Evolutionary conservation across 306 rosid genomes (phyloP).

Genomic region (Malus orientalis): DNA sequence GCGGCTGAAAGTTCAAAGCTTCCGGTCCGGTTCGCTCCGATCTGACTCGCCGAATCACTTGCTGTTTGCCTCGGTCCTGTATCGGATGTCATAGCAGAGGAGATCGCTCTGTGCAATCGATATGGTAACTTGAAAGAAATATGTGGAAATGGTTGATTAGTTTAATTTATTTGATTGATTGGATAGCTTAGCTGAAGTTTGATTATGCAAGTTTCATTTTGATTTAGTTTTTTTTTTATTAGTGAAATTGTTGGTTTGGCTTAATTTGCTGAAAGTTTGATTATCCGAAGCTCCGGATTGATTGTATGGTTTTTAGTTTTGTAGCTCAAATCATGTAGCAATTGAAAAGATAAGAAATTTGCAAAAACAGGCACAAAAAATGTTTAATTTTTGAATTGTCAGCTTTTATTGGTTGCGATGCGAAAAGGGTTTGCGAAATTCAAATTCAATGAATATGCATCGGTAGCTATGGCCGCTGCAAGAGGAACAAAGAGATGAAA

Average conservation of each 20-base stretch:
- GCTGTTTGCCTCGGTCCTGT: slow-evolving; percentile 21
- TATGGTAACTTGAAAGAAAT: slow-evolving; percentile 55
- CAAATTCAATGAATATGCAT: neutral
- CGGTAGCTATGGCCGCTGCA: neutral
- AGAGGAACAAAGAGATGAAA: neutral
- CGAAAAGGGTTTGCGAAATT: too few species aligned
- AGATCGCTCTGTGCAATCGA: slow-evolving; percentile 60
- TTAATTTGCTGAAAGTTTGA: neutral
- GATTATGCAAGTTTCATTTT: slow-evolving; percentile 14
- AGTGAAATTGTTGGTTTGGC: neutral
- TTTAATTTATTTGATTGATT: slow-evolving; percentile 37
- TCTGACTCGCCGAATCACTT: slow-evolving; percentile 27
- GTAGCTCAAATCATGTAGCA: neutral
- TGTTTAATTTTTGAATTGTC: neutral
- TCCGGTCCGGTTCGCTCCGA: slow-evolving; percentile 24
- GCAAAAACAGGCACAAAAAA: neutral
- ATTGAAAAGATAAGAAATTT: neutral
- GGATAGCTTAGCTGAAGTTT: slow-evolving; percentile 42
- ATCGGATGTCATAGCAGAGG: slow-evolving; percentile 82
- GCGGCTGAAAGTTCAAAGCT: slow-evolving; percentile 32
- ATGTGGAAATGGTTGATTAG: slow-evolving; percentile 8
- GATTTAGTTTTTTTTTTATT: neutral
- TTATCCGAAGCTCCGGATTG: neutral
- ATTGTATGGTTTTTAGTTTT: neutral
- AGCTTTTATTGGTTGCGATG: neutral